Evolutionary conservation across 1,139 yeast genomes (phyloP), one percentile per base, ranked within the genome.

Genomic region (Debaryomycetaceae sp.): DNA sequence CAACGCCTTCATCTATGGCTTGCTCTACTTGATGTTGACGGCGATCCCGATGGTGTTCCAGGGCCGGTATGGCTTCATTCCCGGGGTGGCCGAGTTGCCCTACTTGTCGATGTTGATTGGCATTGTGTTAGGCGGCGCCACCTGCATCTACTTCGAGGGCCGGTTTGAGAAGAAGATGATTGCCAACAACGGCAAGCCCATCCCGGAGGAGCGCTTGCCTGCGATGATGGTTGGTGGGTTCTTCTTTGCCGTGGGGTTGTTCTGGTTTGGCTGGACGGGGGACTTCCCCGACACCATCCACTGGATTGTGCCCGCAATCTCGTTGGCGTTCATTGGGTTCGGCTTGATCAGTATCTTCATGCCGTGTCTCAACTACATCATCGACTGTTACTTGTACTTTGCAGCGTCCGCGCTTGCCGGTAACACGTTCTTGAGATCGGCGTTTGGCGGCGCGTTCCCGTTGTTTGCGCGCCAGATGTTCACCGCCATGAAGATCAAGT

Each of bases 401-500:
- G 91, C 94, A 2, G 94, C 94, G 4, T 82, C 94, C 16, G 96
- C 96, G 1, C 65, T 88, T 43, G 95, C 96, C 4, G 96, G 83
- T 10, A 85, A 85, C 51, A 78, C 95, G 0, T 78, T 88, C 46
- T 53, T 81, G 41, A 73, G 88, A 65, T 76, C 85, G 2, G 57
- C 67, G 11, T 69, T 71, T 48, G 77, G 75, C 25, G 77, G 71
- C 27, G 68, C 61, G 4, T 64, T 71, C 53, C 71, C 78, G 25
- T 63, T 71, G 36, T 61, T 61, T 46, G 74, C 80, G 3, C 60
- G 67, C 17, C 81, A 70, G 51, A 78, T 88, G 95, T 85, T 86
- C 56, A 56, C 64, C 11, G 71, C 70, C 42, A 70, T 88, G 75
- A 81, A 86, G 21, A 73, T 76, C 30, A 78, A 83, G 50, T 88